Base-by-base conservation (phyloP, 1,139 yeast genomes). In the Zygoascus hellenicus region DNA sequence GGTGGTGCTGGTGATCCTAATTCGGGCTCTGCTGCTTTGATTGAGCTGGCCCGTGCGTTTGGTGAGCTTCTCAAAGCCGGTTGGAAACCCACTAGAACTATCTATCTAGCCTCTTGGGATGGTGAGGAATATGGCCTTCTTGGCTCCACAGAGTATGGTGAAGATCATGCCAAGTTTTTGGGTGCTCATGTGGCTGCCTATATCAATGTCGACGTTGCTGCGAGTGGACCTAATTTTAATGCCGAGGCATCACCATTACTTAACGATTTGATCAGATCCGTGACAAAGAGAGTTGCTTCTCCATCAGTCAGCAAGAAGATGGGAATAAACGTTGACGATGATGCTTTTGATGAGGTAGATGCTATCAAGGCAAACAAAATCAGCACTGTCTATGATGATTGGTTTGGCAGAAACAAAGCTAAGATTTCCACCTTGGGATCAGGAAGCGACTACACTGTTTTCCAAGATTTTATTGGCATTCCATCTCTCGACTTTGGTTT, bases 1-100 rank as follows among this genome's bases (percentile, higher is more conserved):
- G 83, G 83, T 46, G 85, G 85, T 16, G 85, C 85, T 2, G 81
- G 80, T 13, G 88, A 82, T 61, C 87, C 89, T 42, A 81, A 80
- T 61, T 73, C 81, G 42, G 88, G 88, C 0, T 72, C 81, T 29
- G 80, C 87, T 0, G 76, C 69, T 0, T 50, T 80, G 52, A 63
- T 82, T 46, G 87, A 81, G 60, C 64, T 81, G 31, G 78, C 80
- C 11, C 70, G 82, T 48, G 79, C 76, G 0, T 65, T 81, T 36
- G 74, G 75, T 22, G 72, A 68, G 46, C 72, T 89, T 41, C 56
- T 61, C 37, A 58, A 65, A 46, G 50, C 58, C 2, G 86, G 85
- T 5, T 82, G 83, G 83, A 71, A 70, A 56, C 88, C 88, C n/a
- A 62, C 70, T 45, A 72, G 83, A 56, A 76, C 83, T 0, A 77